Conservation (phyloP, 768 basidiomycete species). For the Mycena filopes region DNA sequence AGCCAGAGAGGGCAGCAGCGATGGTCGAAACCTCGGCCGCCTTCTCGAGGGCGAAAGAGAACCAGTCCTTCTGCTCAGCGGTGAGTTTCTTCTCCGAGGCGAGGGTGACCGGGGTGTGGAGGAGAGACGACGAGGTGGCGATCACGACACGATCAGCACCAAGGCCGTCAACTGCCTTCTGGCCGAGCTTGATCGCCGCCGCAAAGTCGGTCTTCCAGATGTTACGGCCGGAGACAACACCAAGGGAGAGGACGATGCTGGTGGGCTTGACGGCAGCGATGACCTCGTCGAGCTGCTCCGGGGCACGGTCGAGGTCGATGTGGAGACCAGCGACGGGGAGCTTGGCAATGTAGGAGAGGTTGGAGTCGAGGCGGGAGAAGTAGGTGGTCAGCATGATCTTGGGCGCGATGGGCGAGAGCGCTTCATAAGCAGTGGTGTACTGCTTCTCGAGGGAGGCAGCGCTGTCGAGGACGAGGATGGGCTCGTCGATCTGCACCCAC, state of each 20-base stretch:
- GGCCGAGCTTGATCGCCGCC: constrained; percentile 81
- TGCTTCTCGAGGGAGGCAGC: constrained; percentile 82
- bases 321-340: constrained; percentile 95
- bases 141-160: constrained; percentile 91
- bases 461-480: constrained; percentile 91
- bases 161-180: constrained; percentile 86
- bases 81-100: constrained; percentile 92
- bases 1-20: constrained; percentile 86
- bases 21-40: constrained; percentile 89
- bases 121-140: constrained; percentile 96
- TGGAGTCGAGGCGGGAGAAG: constrained; percentile 95
- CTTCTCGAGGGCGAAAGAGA: constrained; percentile 98
- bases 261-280: constrained; percentile 87
- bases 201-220: constrained; percentile 99
- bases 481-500: constrained; percentile 97
- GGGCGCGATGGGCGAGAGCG: constrained; percentile 84
- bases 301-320: constrained; percentile 95
- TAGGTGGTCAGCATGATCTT: constrained; percentile 96
- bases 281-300: constrained; percentile 86
- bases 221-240: constrained; percentile 97
- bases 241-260: constrained; percentile 85
- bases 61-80: constrained; percentile 93
- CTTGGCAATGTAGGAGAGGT: constrained; percentile 88
- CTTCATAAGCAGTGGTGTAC: constrained; percentile 82
- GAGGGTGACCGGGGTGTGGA: constrained; percentile 98